These are phyloP conservation scores for Wallacemonas sp. DNA, from an alignment of 208 protist genomes.

Conservation along the genomic window DNA sequence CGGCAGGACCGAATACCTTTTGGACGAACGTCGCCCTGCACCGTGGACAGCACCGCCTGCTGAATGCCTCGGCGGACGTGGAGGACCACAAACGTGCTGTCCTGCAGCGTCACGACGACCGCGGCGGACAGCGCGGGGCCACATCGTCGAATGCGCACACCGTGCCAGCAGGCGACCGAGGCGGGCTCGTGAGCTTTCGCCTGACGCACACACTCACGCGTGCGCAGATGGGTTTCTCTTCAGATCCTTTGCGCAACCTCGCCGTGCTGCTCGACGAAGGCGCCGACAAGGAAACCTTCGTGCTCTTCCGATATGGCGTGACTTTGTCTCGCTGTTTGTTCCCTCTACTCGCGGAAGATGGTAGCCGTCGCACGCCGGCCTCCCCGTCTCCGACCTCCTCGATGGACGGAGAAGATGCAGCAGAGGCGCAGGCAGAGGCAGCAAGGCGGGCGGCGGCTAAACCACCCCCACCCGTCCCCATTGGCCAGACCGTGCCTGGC, in stretches of 20 bases:
- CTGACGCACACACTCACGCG: conserved; percentile 21
- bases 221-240: conserved; percentile 40
- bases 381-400: too few relatives aligned
- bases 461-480: conserved; percentile 13
- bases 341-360: neutral
- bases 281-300: conserved; percentile 62
- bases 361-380: too few relatives aligned
- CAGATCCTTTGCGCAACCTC: conserved; percentile 36
- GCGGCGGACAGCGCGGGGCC: too few relatives aligned
- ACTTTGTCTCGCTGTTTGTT: conserved; percentile 40
- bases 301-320: conserved; percentile 65
- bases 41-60: too few relatives aligned
- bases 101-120: too few relatives aligned
- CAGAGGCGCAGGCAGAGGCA: neutral
- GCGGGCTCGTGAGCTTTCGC: too few relatives aligned
- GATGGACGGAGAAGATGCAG: neutral
- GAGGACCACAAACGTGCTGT: too few relatives aligned
- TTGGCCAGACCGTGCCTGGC: conserved; percentile 32
- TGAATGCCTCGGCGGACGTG: too few relatives aligned
- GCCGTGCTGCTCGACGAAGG: conserved; percentile 56
- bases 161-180: too few relatives aligned
- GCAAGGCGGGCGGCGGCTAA: neutral
- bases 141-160: too few relatives aligned
- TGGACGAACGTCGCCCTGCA: conserved; percentile 1
- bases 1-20: conserved; percentile 62